phyloP scores from a whole-genome alignment of 495 filamentous ascomycete genomes.

The Trichocladium uniseriatum region DNA sequence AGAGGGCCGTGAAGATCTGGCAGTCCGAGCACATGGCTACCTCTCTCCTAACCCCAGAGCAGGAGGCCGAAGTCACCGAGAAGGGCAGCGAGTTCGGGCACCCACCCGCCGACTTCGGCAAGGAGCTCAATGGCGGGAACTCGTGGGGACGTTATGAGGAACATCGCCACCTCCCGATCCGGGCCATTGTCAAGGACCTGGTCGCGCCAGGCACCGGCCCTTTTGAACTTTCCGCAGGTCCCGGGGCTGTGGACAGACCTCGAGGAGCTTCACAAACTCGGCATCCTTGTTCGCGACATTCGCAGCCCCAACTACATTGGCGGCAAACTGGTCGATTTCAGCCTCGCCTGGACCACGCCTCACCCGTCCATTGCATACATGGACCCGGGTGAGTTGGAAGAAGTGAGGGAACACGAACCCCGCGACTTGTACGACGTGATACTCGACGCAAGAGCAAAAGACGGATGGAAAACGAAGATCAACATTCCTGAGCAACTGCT shows the following conservation, averaged over 20 bases:
- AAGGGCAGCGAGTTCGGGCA: too few species aligned
- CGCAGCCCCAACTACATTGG: slow-evolving; percentile 6
- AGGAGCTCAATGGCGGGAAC: too few species aligned
- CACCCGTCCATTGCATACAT: neutral
- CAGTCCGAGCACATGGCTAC: slow-evolving; percentile 10
- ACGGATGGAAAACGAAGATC: too few species aligned
- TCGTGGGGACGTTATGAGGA: neutral
- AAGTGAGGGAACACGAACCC: neutral
- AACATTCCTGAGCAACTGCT: neutral
- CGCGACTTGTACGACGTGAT: neutral
- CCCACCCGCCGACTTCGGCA: too few species aligned
- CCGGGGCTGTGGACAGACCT: slow-evolving; percentile 5
- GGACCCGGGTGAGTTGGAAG: neutral
- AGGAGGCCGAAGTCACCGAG: slow-evolving; percentile 2
- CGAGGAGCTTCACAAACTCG: slow-evolving; percentile 6
- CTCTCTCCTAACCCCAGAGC: slow-evolving; percentile 5
- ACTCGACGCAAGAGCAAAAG: too few species aligned
- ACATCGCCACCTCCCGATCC: slow-evolving; percentile 3
- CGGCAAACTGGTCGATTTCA: slow-evolving; percentile 15
- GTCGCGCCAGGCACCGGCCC: neutral
- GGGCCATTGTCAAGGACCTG: slow-evolving; percentile 14
- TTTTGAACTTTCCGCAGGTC: slow-evolving; percentile 2
- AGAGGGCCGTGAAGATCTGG: slow-evolving; percentile 5
- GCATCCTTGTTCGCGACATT: slow-evolving; percentile 13
- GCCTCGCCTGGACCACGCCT: slow-evolving; percentile 11